Base-by-base conservation (phyloP, 1,139 yeast genomes). In the Pichiaceae sp. region DNA sequence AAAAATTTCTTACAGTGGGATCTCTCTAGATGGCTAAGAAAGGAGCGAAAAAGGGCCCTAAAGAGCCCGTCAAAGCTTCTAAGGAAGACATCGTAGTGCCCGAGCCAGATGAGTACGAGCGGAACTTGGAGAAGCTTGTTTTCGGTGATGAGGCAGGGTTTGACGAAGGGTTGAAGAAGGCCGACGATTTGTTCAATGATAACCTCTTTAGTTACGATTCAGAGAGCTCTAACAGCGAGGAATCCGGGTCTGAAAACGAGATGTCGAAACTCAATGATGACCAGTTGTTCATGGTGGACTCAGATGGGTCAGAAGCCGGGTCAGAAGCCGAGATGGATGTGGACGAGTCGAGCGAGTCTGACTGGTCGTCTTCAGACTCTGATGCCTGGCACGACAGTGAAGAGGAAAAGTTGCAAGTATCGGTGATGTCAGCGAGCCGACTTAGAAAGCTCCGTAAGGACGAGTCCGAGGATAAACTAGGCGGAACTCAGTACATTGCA, bases 381-480 rank as follows among this genome's bases (percentile, higher is more conserved):
- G 46, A 43, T 25, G 95, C 87, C 6, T 93, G 99, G 99, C 61
- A 62, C 16, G 99, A 91, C 59, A 81, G 94, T 42, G 98, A 91
- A 53, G 98, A 91, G 56, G 97, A 89, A 47, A 68, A 67, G 38
- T 50, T 84, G 20, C 64, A 64, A 17, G 68, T 91, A 4, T 75
- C 94, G 1, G 61, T 93, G 23, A 59, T 66, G 7, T 56, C 73
- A 2, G 66, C 79, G 1, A 81, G 78, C 46, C 75, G 72, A 48
- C 60, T 82, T 34, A 78, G 75, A 50, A 91, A 91, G 60, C 68
- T 93, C 48, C 72, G 96, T 49, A 68, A 69, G 38, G 57, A 70
- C 0, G 80, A 75, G 43, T 59, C 62, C 3, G 96, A 91, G 46
- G 63, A 72, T 27, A 50, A 54, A 2, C 64, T 91, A 18, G 56